Evolutionary conservation across 805 yeast species (phyloP).

Genomic region (Saturnispora ahearnii): DNA sequence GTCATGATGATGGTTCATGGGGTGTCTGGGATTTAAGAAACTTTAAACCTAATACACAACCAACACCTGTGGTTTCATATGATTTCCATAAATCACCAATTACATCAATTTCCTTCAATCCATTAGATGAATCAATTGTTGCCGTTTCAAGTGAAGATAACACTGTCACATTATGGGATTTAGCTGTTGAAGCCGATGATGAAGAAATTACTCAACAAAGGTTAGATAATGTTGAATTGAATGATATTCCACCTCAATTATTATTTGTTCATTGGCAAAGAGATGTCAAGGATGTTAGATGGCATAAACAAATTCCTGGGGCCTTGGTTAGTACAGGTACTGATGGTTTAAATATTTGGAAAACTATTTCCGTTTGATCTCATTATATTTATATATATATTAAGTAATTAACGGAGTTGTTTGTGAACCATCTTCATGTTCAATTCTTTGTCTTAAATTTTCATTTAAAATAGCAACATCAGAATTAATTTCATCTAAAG

Average conservation of each 20-base stretch:
- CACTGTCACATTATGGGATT: constrained; percentile 95
- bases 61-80: constrained; percentile 86
- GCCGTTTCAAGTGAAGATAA: constrained; percentile 96
- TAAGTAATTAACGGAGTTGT: constrained; percentile 3
- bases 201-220: constrained; percentile 88
- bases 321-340: constrained; percentile 90
- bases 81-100: constrained; percentile 91
- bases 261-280: constrained; percentile 97
- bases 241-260: constrained; percentile 90
- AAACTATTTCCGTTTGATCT: constrained; percentile 82
- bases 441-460: constrained; percentile 2
- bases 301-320: constrained; percentile 97
- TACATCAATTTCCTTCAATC: constrained; percentile 91
- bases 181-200: constrained; percentile 97
- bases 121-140: constrained; percentile 87
- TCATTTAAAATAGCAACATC: constrained; percentile 12
- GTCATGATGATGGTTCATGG: constrained; percentile 97
- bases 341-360: constrained; percentile 92
- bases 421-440: neutral
- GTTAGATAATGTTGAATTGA: constrained; percentile 66
- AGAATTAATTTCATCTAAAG: constrained; percentile 18
- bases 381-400: neutral
- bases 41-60: constrained; percentile 50
- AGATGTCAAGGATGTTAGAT: constrained; percentile 94
- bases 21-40: constrained; percentile 96